Evolutionary conservation across 306 rosid genomes (phyloP).

Genomic region (Alnus rubra): DNA sequence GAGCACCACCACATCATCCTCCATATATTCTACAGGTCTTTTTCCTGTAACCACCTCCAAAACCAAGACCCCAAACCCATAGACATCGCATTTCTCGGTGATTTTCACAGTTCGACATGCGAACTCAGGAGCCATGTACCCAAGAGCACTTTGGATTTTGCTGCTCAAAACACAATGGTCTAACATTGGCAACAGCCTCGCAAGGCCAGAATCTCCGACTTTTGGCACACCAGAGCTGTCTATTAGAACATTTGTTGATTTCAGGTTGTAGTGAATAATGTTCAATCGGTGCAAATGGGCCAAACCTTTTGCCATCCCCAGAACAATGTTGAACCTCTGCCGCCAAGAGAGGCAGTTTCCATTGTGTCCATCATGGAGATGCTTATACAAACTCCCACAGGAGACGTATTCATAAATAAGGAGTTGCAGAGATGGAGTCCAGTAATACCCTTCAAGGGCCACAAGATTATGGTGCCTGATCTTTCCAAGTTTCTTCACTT

Average conservation of each 20-base stretch:
- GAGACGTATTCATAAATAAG: slow-evolving; percentile 71
- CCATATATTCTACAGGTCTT: slow-evolving; percentile 92
- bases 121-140: slow-evolving; percentile 97
- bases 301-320: slow-evolving; percentile 93
- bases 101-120: slow-evolving; percentile 90
- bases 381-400: slow-evolving; percentile 72
- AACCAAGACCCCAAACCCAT: slow-evolving; percentile 78
- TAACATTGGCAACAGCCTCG: slow-evolving; percentile 78
- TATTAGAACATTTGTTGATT: slow-evolving; percentile 77
- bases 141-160: slow-evolving; percentile 89
- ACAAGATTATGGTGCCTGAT: slow-evolving; percentile 83
- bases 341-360: slow-evolving; percentile 63
- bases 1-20: slow-evolving; percentile 90
- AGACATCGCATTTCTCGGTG: slow-evolving; percentile 87
- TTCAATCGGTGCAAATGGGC: slow-evolving; percentile 73
- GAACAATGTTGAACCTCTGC: slow-evolving; percentile 78
- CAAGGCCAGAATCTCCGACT: slow-evolving; percentile 81
- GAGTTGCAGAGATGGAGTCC: slow-evolving; percentile 95
- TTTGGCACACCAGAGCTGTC: slow-evolving; percentile 72
- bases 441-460: slow-evolving; percentile 91
- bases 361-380: slow-evolving; percentile 54
- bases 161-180: slow-evolving; percentile 93
- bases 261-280: slow-evolving; percentile 82
- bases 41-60: slow-evolving; percentile 87
- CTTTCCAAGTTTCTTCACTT: slow-evolving; percentile 75